These are phyloP conservation scores for Xylaria flabelliformis DNA, from an alignment of 495 filamentous ascomycete genomes.

Conservation along the genomic window DNA sequence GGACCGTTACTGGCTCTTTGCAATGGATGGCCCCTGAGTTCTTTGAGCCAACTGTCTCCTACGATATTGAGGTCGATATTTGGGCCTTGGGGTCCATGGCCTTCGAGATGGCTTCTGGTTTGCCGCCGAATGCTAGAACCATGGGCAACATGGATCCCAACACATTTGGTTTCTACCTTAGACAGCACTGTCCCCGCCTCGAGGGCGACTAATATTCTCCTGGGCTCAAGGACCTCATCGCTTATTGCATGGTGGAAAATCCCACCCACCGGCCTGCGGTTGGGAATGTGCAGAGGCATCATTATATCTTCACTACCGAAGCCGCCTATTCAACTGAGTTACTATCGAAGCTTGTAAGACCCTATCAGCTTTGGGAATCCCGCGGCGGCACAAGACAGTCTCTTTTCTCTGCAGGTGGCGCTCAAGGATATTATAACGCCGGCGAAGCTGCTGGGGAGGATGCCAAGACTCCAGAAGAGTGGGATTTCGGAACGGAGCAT, in stretches of 20 bases:
- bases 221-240: conserved; percentile 68
- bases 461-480: background rate
- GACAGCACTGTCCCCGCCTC: conserved; percentile 59
- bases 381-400: conserved; percentile 73
- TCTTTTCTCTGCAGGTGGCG: conserved; percentile 68
- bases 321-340: conserved; percentile 64
- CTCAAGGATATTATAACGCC: conserved; percentile 52
- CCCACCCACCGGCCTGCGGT: conserved; percentile 67
- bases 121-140: conserved; percentile 59
- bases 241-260: conserved; percentile 68
- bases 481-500: too few species aligned
- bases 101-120: conserved; percentile 77
- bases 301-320: conserved; percentile 57
- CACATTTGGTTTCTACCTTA: conserved; percentile 40
- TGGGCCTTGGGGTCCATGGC: conserved; percentile 82
- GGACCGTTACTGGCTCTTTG: conserved; percentile 79
- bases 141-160: too few species aligned
- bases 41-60: conserved; percentile 46
- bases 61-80: conserved; percentile 68
- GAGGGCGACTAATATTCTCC: conserved; percentile 68
- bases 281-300: conserved; percentile 56
- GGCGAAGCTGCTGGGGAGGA: conserved; percentile 3
- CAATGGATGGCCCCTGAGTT: conserved; percentile 87
- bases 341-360: conserved; percentile 66
- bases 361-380: conserved; percentile 74